Evolutionary conservation across 108 stramenopile genomes (phyloP), one percentile per base, ranked within the genome.

Genomic region (Discostella stelligeroides): DNA sequence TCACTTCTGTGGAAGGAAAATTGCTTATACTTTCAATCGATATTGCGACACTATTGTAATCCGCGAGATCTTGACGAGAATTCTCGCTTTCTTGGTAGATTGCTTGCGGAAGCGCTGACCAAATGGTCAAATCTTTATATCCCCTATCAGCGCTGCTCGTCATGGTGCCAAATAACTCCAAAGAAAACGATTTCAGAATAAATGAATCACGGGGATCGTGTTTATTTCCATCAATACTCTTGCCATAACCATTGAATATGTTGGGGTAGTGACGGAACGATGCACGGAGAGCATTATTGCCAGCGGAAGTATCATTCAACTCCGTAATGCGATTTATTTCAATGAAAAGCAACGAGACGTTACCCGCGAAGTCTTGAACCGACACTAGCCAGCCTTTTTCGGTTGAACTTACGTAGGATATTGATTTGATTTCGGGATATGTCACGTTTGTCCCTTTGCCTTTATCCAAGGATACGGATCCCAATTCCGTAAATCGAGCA

Each of bases 331-430:
- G 38, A 23, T 3, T 41, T 27, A 76, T 73, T 9, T 84, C 66
- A 23, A 87, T 49, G 42, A 85, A 83, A 20, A 89, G 30, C 49
- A 89, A 60, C 15, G 53, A 60, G 6, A 82, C 57, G 39, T 37
- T 47, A 15, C 88, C 88, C 10, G 21, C 21, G 60, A 63, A 60
- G 75, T 89, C 86, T 40, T 58, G 57, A 58, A 82, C 67, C 17
- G 72, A 42, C 27, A 87, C 67, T 24, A 82, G 73, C 76, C 78
- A 82, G 13, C 82, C 73, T 24, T 63, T 69, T 24, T 69, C 70
- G 8, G 59, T 70, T 4, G 60, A 74, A 54, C 68, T 70, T 1
- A 86, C 56, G 28, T 68, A 79, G 13, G 70, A 60, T 20, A 88
- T 82, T 2, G 82, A 84, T 60, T 59, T 50, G 46, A 87, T 82